Evolutionary conservation across 345 rosid species (phyloP), one percentile per base, ranked within the genome.

Genomic region (Lepidium sativum): DNA sequence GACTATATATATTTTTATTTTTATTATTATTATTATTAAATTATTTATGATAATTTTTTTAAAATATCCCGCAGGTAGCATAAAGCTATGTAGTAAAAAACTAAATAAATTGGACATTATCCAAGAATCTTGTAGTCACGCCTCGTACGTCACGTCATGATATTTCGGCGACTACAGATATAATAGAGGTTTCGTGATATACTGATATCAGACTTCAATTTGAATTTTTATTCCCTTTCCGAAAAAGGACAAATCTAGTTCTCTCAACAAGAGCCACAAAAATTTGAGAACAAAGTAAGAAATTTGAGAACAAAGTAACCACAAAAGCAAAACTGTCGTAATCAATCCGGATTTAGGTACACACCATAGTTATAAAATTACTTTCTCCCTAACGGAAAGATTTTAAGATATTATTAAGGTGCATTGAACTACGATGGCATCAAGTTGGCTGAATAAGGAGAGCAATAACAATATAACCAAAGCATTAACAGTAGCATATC

Each of bases 161-260:
- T n/a, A n/a, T n/a, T n/a, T n/a, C n/a, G n/a, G n/a, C n/a, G n/a
- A n/a, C n/a, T n/a, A n/a, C n/a, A n/a, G n/a, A n/a, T n/a, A 33
- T 5, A 23, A 6, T 60, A n/a, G 32, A 62, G 39, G 7, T 34
- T 60, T 60, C 68, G 41, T 54, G 58, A 62, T n/a, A n/a, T n/a
- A n/a, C n/a, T n/a, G n/a, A n/a, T 17, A 44, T 27, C 63, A 25
- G 61, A 70, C 12, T 63, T 63, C 51, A 37, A 37, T 62, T 70
- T 70, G 69, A 62, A 13, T 70, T 62, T 33, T 55, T 53, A 5
- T 43, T 3, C 16, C 18, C 35, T 35, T 37, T 16, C 27, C 31
- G 5, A 10, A 18, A 38, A 41, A 50, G 7, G 16, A 53, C 2
- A 53, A 70, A 15, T 15, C 67, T 52, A 0, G 17, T 40, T 39